These are phyloP conservation scores for Elsinoe batatas DNA, from an alignment of 2,329 filamentous ascomycete species.

Conservation along the genomic window DNA sequence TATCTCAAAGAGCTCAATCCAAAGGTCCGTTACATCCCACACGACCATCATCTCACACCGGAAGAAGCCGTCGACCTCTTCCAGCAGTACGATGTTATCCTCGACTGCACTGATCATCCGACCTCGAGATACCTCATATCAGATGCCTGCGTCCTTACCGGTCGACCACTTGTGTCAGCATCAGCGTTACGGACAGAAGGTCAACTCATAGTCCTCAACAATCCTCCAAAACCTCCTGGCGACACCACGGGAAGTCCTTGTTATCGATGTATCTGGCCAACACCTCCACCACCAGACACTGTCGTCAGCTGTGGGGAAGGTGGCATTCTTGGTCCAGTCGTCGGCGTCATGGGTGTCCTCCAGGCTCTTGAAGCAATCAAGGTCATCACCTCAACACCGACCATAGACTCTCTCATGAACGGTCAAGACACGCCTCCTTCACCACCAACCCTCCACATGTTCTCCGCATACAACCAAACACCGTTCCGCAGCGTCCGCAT, in stretches of 20 bases:
- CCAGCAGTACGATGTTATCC: constrained; percentile 64
- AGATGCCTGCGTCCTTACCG: constrained; percentile 71
- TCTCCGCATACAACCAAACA: constrained; percentile 44
- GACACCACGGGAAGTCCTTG: constrained; percentile 61
- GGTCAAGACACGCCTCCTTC: not conserved
- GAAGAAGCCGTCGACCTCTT: constrained; percentile 59
- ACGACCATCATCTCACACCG: constrained; percentile 57
- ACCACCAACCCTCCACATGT: constrained; percentile 40
- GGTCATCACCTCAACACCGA: constrained; percentile 44
- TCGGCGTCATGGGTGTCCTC: constrained; percentile 84
- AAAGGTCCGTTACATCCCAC: constrained; percentile 51
- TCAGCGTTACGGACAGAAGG: constrained; percentile 83
- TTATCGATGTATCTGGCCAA: constrained; percentile 87
- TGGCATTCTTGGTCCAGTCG: constrained; percentile 83
- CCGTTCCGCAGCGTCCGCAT: constrained; percentile 66
- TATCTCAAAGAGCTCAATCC: constrained; percentile 55
- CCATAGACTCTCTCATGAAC: constrained; percentile 17
- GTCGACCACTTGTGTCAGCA: constrained; percentile 75
- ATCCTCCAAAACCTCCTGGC: constrained; percentile 56
- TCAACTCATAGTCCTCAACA: constrained; percentile 81
- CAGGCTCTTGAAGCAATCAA: constrained; percentile 87
- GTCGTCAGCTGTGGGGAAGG: constrained; percentile 85
- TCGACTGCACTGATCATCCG: constrained; percentile 94
- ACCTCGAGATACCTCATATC: constrained; percentile 87
- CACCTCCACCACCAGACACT: constrained; percentile 71